Evolutionary conservation across 169 alveolate genomes (phyloP).

Genomic region (Cyclospora cayetanensis): DNA sequence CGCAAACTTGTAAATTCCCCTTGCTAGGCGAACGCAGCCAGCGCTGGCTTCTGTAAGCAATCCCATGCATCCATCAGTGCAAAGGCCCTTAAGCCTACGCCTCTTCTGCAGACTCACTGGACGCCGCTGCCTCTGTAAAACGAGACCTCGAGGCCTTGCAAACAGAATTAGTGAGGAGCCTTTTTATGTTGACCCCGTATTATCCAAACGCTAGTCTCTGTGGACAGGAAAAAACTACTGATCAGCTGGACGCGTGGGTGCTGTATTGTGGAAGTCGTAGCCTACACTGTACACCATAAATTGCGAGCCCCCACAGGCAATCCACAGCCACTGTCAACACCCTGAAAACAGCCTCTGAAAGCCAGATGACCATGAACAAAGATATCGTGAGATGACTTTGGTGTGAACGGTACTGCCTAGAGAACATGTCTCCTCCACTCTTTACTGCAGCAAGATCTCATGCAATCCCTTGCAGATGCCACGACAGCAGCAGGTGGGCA

Average conservation of each 20-base stretch:
- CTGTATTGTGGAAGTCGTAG: not conserved
- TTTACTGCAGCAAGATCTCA: not conserved
- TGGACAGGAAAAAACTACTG: not conserved
- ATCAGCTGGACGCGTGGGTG: conserved; percentile 2
- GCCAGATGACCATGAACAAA: not conserved
- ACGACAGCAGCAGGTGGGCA: conserved; percentile 15
- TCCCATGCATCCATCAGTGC: not conserved
- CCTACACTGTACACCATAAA: conserved; percentile 14
- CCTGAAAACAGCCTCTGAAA: not conserved
- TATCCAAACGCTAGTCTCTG: not conserved
- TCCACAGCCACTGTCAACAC: not conserved
- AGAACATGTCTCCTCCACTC: no score
- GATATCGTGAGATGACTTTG: not conserved
- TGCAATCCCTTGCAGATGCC: not conserved
- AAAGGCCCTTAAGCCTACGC: conserved; percentile 27
- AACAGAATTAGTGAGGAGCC: not conserved
- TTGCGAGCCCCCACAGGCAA: not conserved
- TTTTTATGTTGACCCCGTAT: no score
- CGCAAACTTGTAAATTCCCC: not conserved
- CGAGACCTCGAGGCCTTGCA: not conserved
- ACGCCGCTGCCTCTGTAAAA: not conserved
- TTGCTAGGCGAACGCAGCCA: not conserved
- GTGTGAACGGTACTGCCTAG: not conserved
- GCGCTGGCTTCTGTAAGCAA: conserved; percentile 11
- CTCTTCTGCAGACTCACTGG: not conserved